phyloP scores from a whole-genome alignment of 106 monocot species.

The Xerophyta viscosa region DNA sequence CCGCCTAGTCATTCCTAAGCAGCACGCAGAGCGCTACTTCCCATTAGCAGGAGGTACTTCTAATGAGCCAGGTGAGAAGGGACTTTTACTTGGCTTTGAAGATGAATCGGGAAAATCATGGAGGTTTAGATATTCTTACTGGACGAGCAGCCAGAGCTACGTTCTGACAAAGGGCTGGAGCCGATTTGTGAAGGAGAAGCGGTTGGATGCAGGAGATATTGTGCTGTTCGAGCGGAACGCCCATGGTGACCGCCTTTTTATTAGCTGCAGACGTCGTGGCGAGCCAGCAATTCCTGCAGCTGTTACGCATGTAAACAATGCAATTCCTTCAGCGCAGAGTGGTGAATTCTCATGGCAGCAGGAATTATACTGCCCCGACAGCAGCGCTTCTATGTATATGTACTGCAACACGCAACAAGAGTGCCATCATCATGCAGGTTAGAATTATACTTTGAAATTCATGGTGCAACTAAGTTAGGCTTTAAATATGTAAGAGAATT shows the following conservation, averaged over 20 bases:
- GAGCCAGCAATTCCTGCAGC: no score
- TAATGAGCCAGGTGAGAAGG: slow-evolving; percentile 44
- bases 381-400: no score
- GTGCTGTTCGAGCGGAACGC: slow-evolving; percentile 32
- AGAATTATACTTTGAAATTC: no score
- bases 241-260: slow-evolving; percentile 11
- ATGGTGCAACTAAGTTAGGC: no score
- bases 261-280: slow-evolving; percentile 19
- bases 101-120: slow-evolving; percentile 47
- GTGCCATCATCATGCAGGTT: no score
- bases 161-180: slow-evolving; percentile 84
- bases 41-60: no score
- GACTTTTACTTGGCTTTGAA: slow-evolving; percentile 58
- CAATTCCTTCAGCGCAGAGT: not conserved
- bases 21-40: slow-evolving; percentile 69
- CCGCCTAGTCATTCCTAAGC: no score
- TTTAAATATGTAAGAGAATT: no score
- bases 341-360: no score
- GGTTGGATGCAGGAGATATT: slow-evolving; percentile 47
- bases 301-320: not conserved
- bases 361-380: no score
- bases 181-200: slow-evolving; percentile 63
- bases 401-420: no score
- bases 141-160: slow-evolving; percentile 79
- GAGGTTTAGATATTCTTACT: slow-evolving; percentile 76